Base-by-base conservation (phyloP, 371 early-diverging fungal genomes). In the Coemansia sp. region DNA sequence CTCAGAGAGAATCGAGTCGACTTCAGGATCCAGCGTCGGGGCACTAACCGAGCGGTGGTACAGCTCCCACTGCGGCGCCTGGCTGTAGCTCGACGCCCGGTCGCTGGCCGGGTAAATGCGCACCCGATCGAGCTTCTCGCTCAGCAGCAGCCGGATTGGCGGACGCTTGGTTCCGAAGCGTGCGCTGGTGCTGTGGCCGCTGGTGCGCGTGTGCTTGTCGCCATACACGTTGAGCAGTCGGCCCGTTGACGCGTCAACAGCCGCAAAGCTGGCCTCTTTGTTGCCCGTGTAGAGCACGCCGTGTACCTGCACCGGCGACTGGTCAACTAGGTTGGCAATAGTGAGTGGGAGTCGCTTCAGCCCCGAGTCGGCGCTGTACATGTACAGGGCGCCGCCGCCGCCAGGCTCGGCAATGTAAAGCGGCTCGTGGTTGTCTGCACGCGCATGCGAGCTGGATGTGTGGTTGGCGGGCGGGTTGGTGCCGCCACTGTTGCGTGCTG, bases 381-480 rank as follows among this genome's bases (percentile, higher is more conserved):
- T 63, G 68, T 90, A 94, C 4, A 94, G 70, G 30, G 80, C 83
- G 5, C 92, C 94, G 54, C 87, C 84, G 42, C 87, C 82, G 20
- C 81, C 82, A 3, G 94, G 94, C 68, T 93, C 94, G 5, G 90
- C 86, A 63, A 93, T 87, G 66, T 88, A 90, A 20, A 87, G 63
- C 20, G 80, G 56, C 8, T 83, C 79, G n/a, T 42, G 47, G 5
- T 77, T 76, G 6, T 63, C 70, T 2, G 43, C 20, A 20, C 20
- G 20, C 6, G 58, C 38, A 5, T 40, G 47, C 16, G 13, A 7
- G n/a, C 13, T 13, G 5, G 52, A 32, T 13, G 52, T 4, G 52
- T 34, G 11, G 36, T 11, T 31, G 36, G 11, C 31, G n/a, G 52
- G 32, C n/a, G 9, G 20, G 20, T 20, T 26, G 7, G 40, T 40